Evolutionary conservation across 352 stramenopile species (phyloP), one percentile per base, ranked within the genome.

Genomic region (Globisporangium radiosum): DNA sequence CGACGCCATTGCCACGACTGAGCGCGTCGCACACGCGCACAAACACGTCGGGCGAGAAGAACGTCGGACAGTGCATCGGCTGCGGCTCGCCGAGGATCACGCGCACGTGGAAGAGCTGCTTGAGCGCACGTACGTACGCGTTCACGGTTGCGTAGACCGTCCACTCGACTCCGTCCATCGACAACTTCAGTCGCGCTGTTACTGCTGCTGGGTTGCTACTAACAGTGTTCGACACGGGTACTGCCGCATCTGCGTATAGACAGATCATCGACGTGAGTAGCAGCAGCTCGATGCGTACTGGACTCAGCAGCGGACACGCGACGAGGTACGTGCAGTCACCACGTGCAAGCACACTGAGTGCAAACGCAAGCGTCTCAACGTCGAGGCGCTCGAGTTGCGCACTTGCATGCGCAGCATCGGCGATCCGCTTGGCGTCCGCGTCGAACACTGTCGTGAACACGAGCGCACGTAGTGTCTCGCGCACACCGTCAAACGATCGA

Each of bases 11-110:
- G 2, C 50, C 51, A n/a, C 11, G 45, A 37, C 47, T 60, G 17
- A 66, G 40, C 9, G 39, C 25, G 1, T 71, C 54, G 19, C 73
- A 89, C 3, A 88, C 71, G 25, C 67, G 64, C n/a, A 85, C 45
- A 56, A 88, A 89, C 33, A 88, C 68, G 59, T 89, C 81, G 7
- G 75, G 65, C 8, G 78, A 90, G 52, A 89, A 90, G 47, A 85
- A 68, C 14, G 69, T 83, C 38, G 62, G 57, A 56, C 78, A 90
- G 33, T 68, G 71, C 19, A 54, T 50, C 15, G 72, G 67, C 17
- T 66, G 19, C 38, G 70, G 77, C 51, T 77, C 81, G 15, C 81
- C 79, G 38, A 89, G 49, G 15, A 86, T 60, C 52, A 72, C 57
- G 1, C 76, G 69, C 51, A 87, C 44, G 38, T 87, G 78, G 52